These are phyloP conservation scores for Sugiyamaella castrensis DNA, from an alignment of 1,139 yeast species.

Conservation along the genomic window DNA sequence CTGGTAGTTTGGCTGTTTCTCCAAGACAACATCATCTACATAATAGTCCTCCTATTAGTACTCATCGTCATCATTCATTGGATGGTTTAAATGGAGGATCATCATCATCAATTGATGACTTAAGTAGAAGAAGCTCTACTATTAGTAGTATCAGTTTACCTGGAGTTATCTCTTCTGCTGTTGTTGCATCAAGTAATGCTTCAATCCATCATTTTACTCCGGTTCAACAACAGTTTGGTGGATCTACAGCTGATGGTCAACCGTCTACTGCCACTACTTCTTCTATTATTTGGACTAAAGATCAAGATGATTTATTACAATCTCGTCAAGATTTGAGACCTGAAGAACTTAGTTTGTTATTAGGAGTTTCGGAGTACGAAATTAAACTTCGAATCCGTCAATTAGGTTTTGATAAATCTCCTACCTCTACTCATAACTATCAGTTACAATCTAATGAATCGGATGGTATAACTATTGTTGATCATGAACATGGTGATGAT, in stretches of 20 bases:
- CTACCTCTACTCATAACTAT: not conserved
- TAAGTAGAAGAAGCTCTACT: conserved; percentile 6
- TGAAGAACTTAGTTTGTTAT: conserved; percentile 68
- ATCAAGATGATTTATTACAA: conserved; percentile 68
- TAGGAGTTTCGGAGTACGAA: conserved; percentile 70
- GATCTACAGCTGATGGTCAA: not conserved
- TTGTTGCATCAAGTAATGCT: not conserved
- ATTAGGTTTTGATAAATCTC: conserved; percentile 31
- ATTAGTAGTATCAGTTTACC: conserved; percentile 2
- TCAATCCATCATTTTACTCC: conserved; percentile 11
- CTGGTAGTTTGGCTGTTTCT: conserved; percentile 7
- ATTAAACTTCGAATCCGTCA: conserved; percentile 61
- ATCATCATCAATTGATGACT: conserved; percentile 1
- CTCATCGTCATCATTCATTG: not conserved
- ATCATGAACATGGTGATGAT: not conserved
- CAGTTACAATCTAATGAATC: not conserved
- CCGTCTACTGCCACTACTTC: not conserved
- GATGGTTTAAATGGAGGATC: conserved; percentile 8
- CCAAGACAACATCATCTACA: conserved; percentile 4
- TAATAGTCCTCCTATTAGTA: conserved; percentile 1
- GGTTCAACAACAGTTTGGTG: conserved; percentile 2
- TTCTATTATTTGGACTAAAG: conserved; percentile 45
- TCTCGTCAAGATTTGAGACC: conserved; percentile 62
- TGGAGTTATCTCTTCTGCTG: conserved; percentile 3
- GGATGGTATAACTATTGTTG: conserved; percentile 7